Base-by-base conservation (phyloP, 495 filamentous ascomycete species). In the Penicillium cinerascens region DNA sequence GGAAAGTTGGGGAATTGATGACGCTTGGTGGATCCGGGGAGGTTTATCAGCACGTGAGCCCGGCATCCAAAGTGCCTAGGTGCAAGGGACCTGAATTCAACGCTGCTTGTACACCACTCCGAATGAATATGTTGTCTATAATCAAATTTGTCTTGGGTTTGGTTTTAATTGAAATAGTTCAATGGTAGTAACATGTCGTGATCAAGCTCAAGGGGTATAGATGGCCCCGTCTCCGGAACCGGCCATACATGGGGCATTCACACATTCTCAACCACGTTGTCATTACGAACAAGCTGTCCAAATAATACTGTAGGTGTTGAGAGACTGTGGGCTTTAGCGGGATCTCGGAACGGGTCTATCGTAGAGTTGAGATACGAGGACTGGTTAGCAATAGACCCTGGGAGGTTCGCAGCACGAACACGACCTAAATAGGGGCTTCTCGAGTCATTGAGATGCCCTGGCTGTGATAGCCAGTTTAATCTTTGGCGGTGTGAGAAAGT, bases 401-500 rank as follows among this genome's bases (percentile, higher is more conserved):
- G 21, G 23, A 11, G 6, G 2, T 45, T 26, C n/a, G 15, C 2
- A 17, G 10, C 27, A 13, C 27, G 23, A 36, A 35, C 3, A 18
- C 37, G 42, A 11, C 10, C 11, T 1, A 33, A 5, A 6, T 40
- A 29, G 10, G 35, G 47, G 35, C 46, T 53, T 3, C 50, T 54
- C 18, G 21, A 33, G 18, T 7, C 18, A 15, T 9, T 8, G 10
- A n/a, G 25, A 20, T 25, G 49, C 1, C 26, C 15, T 20, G 55
- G 60, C 9, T 58, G 35, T 10, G 55, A 51, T 37, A 59, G 55
- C 58, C 60, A 61, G 53, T 43, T 53, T 39, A 46, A 56, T 6
- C 8, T 23, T 37, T 55, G 42, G 26, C 44, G 35, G 2, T 41
- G 13, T 6, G 29, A 45, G 21, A 51, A 23, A 15, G 36, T 26